Conservation (phyloP, 805 yeast species). For the Candida yuanshanica region DNA sequence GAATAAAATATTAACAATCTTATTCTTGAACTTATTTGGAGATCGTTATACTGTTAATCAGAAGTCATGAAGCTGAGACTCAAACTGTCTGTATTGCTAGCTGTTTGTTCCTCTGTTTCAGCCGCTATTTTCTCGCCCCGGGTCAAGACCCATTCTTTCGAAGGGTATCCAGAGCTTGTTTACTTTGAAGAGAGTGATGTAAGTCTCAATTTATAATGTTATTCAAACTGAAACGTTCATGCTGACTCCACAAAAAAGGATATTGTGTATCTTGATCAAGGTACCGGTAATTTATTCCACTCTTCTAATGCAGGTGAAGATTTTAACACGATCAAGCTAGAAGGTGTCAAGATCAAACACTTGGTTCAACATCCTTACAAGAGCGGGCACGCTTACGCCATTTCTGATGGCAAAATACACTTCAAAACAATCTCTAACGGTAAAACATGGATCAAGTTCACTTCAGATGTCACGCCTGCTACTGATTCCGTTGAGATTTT, state of each 20-base stretch:
- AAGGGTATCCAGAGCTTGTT: slow-evolving; percentile 24
- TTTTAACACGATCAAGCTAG: slow-evolving; percentile 36
- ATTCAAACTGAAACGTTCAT: background rate
- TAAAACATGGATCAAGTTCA: slow-evolving; percentile 33
- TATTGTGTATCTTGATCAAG: slow-evolving; percentile 16
- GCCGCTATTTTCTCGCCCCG: slow-evolving; percentile 23
- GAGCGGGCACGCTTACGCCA: slow-evolving; percentile 32
- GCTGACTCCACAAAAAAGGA: slow-evolving; percentile 8
- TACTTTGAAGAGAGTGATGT: slow-evolving; percentile 30
- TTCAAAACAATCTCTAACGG: slow-evolving; percentile 38
- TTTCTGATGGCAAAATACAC: slow-evolving; percentile 29
- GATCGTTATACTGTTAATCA: too few species aligned
- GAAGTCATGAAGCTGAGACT: too few species aligned
- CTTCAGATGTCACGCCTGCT: slow-evolving; percentile 25
- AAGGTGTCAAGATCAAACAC: slow-evolving; percentile 28
- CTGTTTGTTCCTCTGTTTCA: slow-evolving; percentile 4
- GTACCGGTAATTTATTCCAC: slow-evolving; percentile 30
- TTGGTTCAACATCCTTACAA: slow-evolving; percentile 35
- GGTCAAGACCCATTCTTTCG: slow-evolving; percentile 14
- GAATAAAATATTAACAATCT: too few species aligned
- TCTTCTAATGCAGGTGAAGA: slow-evolving; percentile 43
- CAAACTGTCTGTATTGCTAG: slow-evolving; percentile 5
- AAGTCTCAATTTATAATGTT: slow-evolving; percentile 6
- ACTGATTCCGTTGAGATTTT: slow-evolving; percentile 19
- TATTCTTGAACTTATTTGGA: too few species aligned